These are phyloP conservation scores for Nicotiana rustica DNA, from an alignment of 305 asterid genomes.

Conservation along the genomic window DNA sequence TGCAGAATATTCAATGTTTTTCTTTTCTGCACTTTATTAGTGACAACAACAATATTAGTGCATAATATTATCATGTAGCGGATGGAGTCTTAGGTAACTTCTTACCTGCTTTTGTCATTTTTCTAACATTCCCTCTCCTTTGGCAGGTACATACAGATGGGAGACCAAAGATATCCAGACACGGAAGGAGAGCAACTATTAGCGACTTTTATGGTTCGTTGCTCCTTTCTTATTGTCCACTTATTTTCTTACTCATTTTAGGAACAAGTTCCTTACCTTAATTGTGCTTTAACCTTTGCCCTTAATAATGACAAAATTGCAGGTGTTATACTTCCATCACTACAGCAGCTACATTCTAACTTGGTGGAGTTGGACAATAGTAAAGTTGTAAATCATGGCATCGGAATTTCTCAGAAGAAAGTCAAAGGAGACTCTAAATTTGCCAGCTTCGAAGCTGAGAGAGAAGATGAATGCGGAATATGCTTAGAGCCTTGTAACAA, in stretches of 20 bases:
- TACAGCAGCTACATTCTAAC: slow-evolving; percentile 70
- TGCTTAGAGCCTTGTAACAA: slow-evolving; percentile 78
- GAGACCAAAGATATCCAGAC: slow-evolving; percentile 64
- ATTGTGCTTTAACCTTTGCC: slow-evolving; percentile 24
- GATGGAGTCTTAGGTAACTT: not conserved
- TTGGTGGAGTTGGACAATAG: slow-evolving; percentile 51
- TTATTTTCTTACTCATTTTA: not conserved
- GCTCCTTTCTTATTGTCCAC: slow-evolving; percentile 24
- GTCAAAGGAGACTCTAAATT: slow-evolving; percentile 44
- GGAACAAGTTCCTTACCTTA: slow-evolving; percentile 25
- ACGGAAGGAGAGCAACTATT: slow-evolving; percentile 75
- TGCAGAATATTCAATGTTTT: not conserved
- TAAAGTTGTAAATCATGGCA: slow-evolving; percentile 40
- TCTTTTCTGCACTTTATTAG: slow-evolving; percentile 8
- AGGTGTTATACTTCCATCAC: slow-evolving; percentile 88
- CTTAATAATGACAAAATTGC: slow-evolving; percentile 40
- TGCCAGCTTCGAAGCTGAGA: slow-evolving; percentile 51
- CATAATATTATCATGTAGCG: not conserved
- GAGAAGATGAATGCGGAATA: slow-evolving; percentile 78
- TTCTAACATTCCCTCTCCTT: slow-evolving; percentile 29
- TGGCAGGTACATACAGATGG: slow-evolving; percentile 79
- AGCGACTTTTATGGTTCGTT: slow-evolving; percentile 78
- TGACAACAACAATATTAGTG: not conserved
- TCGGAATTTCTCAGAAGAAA: slow-evolving; percentile 50
- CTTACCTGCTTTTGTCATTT: not conserved